Evolutionary conservation across 2,329 filamentous ascomycete species (phyloP), one percentile per base, ranked within the genome.

Genomic region (Lachnellula arida): DNA sequence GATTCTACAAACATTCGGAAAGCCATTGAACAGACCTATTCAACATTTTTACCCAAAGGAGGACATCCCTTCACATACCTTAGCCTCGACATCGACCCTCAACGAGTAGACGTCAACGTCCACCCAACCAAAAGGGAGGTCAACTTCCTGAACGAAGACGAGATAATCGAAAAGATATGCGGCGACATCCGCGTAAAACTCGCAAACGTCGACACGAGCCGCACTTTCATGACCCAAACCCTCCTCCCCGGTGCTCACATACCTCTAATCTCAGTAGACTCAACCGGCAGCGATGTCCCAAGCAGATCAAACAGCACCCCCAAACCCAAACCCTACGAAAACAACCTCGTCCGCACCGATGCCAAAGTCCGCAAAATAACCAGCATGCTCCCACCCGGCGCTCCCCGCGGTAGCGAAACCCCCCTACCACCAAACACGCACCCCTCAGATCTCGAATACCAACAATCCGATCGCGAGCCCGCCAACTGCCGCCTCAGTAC

Each of bases 41-140:
- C 87, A 9, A 77, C 81, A 1, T 97, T 96, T 61, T 75, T 99
- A 4, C 94, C 94, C 0, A 99, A 97, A 73, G 91, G 89, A 35
- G 91, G 91, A 1, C 94, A 96, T 68, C 94, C 94, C 0, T 99
- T 97, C 70, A 78, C 93, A 55, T 99, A 99, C 68, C 78, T 99
- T 25, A 94, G 87, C 68, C 79, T 99, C 2, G 89, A 96, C 57
- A 96, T 99, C 55, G 92, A 97, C 64, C 93, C 94, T 1, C 84
- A 88, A 25, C 81, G 93, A 52, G 91, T 99, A 4, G 94, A 99
- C 71, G 95, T 99, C 68, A 99, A 99, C 65, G 88, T 99, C 0
- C 94, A 99, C 71, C 94, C 94, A 0, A 99, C 94, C 0, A 99
- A 99, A 72, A 81, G 91, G 50, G 93, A 99, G 69, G 94, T 99